These are phyloP conservation scores for Clonostachys rhizophaga DNA, from an alignment of 2,329 filamentous ascomycete species.

Conservation along the genomic window DNA sequence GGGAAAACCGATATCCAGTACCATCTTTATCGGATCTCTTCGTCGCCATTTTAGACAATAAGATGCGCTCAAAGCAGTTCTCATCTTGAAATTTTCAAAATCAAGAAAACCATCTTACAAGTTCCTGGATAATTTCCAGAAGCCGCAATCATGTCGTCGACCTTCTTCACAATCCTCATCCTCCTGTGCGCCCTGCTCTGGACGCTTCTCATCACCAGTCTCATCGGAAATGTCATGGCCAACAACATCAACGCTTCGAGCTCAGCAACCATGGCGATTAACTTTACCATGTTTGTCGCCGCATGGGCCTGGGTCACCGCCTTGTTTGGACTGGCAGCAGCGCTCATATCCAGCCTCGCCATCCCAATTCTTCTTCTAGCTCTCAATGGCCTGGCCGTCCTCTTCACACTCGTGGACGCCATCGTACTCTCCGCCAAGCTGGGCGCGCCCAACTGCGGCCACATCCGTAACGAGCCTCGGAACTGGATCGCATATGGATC, in stretches of 20 bases:
- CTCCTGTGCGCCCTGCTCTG: constrained; percentile 37
- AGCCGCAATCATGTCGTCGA: too few species aligned
- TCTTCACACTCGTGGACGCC: constrained; percentile 68
- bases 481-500: constrained; percentile 63
- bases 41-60: too few species aligned
- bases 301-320: constrained; percentile 61
- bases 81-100: too few species aligned
- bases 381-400: constrained; percentile 52
- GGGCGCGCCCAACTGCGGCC: constrained; percentile 62
- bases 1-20: too few species aligned
- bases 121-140: too few species aligned
- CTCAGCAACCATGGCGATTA: constrained; percentile 42
- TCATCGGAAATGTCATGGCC: constrained; percentile 55
- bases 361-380: constrained; percentile 47
- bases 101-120: too few species aligned
- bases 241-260: constrained; percentile 36
- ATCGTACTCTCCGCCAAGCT: constrained; percentile 69
- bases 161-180: too few species aligned
- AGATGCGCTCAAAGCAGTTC: too few species aligned
- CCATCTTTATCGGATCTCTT: too few species aligned
- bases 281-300: constrained; percentile 67
- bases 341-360: constrained; percentile 46
- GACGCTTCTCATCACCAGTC: constrained; percentile 46
- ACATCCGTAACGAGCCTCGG: constrained; percentile 26
- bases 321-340: constrained; percentile 55